Conservation (phyloP, 306 rosid species). For the Begonia fuchsioides region DNA sequence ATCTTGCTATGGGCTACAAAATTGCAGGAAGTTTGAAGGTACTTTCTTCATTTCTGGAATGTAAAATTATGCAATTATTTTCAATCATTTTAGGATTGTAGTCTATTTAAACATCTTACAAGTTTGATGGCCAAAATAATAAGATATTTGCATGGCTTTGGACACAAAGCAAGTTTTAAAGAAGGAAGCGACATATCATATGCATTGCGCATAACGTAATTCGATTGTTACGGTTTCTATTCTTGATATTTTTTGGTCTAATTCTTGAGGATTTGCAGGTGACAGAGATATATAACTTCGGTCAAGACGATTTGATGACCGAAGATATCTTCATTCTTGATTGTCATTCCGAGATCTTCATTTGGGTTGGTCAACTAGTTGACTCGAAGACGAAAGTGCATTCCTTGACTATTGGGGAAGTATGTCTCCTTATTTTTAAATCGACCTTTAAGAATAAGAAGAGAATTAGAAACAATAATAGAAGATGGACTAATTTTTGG, state of each 20-base stretch:
- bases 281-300: conserved; percentile 74
- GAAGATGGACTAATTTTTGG: too few relatives aligned
- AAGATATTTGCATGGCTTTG: too few relatives aligned
- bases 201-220: too few relatives aligned
- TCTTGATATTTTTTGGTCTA: conserved; percentile 15
- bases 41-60: conserved; percentile 11
- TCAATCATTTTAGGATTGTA: too few relatives aligned
- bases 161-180: too few relatives aligned
- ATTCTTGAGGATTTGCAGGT: conserved; percentile 48
- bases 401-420: conserved; percentile 90
- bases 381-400: conserved; percentile 48
- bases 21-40: conserved; percentile 73
- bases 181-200: too few relatives aligned
- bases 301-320: conserved; percentile 98
- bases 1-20: conserved; percentile 16
- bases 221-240: neutral
- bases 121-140: too few relatives aligned
- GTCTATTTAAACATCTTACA: too few relatives aligned
- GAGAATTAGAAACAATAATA: too few relatives aligned
- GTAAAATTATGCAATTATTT: too few relatives aligned
- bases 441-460: too few relatives aligned
- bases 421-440: conserved; percentile 12
- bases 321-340: conserved; percentile 81
- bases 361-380: conserved; percentile 91
- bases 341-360: conserved; percentile 68